Conservation (phyloP, 768 basidiomycete species). For the Mycena vulgaris region DNA sequence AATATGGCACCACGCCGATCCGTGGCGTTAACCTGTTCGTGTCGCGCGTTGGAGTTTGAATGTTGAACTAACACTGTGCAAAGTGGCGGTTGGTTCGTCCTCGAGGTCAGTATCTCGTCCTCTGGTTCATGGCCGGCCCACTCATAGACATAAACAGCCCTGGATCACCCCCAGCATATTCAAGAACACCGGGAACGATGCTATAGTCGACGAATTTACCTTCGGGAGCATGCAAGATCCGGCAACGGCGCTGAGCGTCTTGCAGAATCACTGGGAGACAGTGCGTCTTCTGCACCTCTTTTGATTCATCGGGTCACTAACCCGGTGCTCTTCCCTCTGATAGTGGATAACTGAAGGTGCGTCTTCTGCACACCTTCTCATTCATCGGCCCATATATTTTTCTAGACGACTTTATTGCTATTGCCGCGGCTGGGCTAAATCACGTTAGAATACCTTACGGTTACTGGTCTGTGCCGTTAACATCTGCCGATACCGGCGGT, state of each 20-base stretch:
- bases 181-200: slow-evolving; percentile 68
- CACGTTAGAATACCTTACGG: slow-evolving; percentile 84
- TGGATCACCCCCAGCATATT: slow-evolving; percentile 88
- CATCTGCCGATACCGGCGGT: slow-evolving; percentile 65
- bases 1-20: slow-evolving; percentile 61
- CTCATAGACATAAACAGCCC: slow-evolving; percentile 53
- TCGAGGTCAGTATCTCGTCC: slow-evolving; percentile 51
- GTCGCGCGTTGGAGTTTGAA: neutral
- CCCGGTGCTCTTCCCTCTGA: slow-evolving; percentile 15
- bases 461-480: slow-evolving; percentile 85
- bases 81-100: slow-evolving; percentile 76
- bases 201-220: slow-evolving; percentile 75
- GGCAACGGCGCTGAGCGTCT: slow-evolving; percentile 56
- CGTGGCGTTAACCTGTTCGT: slow-evolving; percentile 77
- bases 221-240: slow-evolving; percentile 68
- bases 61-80: slow-evolving; percentile 3
- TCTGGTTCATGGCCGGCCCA: neutral
- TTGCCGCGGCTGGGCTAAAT: slow-evolving; percentile 78
- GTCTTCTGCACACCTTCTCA: too few relatives aligned
- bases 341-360: slow-evolving; percentile 78
- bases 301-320: slow-evolving; percentile 5
- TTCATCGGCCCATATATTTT: too few relatives aligned
- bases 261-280: slow-evolving; percentile 72
- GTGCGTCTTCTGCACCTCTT: slow-evolving; percentile 45
- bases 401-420: slow-evolving; percentile 78